Base-by-base conservation (phyloP, 495 filamentous ascomycete species). In the Xylaria intraflava region DNA sequence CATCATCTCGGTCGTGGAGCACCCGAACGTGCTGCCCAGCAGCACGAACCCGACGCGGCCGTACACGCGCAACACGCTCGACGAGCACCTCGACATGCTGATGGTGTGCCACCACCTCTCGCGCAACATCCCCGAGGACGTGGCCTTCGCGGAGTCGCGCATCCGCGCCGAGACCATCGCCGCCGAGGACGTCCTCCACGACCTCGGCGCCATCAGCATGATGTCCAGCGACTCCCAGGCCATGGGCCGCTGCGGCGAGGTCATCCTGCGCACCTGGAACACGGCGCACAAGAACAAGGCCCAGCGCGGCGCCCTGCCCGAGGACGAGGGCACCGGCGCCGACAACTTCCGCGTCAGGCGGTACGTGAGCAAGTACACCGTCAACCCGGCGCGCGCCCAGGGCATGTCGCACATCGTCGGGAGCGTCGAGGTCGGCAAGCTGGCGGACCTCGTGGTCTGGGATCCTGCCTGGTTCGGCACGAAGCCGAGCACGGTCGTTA, bases 41-140 rank as follows among this genome's bases (percentile, higher is more conserved):
- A 89, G 83, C 44, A 98, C 93, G 0, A 98, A 95, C 70, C 93
- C 93, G 0, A 98, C 93, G 14, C 78, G 93, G 2, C 93, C 93
- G 3, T 97, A 85, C 73, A 98, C 93, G 9, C 68, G 73, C 36
- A 98, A 98, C 73, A 98, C 93, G 3, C 79, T 97, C 0, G 93
- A 96, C 56, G 93, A 98, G 72, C 93, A 98, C 70, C 81, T 96
- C 1, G 93, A 97, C 69, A 98, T 98, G 93, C 70, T 98, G 30
- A 97, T 97, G 93, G 89, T 95, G 23, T 98, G 93, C 79, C 93
- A 98, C 65, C 94, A 98, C 65, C 72, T 97, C 17, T 87, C 82
- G 42, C 89, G 86, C 70, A 83, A 94, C 64, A 96, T 96, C 52
- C 88, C 90, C 50, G 93, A 98, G 68, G 93, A 98, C 66, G 87